These are phyloP conservation scores for Chloromonas sp. DNA, from an alignment of 163 green algal genomes.

Conservation along the genomic window DNA sequence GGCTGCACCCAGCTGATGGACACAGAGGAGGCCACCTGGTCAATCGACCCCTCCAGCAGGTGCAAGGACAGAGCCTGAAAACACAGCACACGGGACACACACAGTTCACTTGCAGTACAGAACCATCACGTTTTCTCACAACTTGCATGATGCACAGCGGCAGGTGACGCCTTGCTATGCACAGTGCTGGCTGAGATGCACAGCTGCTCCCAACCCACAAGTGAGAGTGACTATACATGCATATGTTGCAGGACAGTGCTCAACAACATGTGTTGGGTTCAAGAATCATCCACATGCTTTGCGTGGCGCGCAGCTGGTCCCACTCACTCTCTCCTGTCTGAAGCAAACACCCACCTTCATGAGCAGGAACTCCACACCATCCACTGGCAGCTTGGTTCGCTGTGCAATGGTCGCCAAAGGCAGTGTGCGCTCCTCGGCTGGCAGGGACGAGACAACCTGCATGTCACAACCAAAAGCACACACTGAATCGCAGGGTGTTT, in stretches of 20 bases:
- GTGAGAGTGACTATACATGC: too few relatives aligned
- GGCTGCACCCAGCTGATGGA: constrained; percentile 67
- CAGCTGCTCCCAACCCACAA: too few relatives aligned
- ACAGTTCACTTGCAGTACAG: not conserved
- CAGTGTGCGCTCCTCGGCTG: constrained; percentile 67
- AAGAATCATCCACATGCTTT: too few relatives aligned
- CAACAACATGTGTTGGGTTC: too few relatives aligned
- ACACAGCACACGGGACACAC: not conserved
- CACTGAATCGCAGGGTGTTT: not conserved
- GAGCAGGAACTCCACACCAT: constrained; percentile 95
- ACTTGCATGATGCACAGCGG: too few relatives aligned
- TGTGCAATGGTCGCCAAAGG: constrained; percentile 45
- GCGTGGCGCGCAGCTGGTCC: too few relatives aligned
- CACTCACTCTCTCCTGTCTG: too few relatives aligned
- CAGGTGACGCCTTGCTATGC: too few relatives aligned
- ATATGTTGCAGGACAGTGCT: too few relatives aligned
- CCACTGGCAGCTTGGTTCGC: constrained; percentile 80
- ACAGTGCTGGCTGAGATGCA: too few relatives aligned
- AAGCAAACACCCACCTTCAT: constrained; percentile 73
- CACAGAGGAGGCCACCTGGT: constrained; percentile 71
- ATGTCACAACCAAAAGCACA: too few relatives aligned
- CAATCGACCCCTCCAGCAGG: constrained; percentile 90
- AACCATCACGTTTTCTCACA: too few relatives aligned
- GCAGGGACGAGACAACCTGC: constrained; percentile 46
- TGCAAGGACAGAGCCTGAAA: constrained; percentile 72